phyloP scores from a whole-genome alignment of 306 rosid species.

The Comarum palustre region DNA sequence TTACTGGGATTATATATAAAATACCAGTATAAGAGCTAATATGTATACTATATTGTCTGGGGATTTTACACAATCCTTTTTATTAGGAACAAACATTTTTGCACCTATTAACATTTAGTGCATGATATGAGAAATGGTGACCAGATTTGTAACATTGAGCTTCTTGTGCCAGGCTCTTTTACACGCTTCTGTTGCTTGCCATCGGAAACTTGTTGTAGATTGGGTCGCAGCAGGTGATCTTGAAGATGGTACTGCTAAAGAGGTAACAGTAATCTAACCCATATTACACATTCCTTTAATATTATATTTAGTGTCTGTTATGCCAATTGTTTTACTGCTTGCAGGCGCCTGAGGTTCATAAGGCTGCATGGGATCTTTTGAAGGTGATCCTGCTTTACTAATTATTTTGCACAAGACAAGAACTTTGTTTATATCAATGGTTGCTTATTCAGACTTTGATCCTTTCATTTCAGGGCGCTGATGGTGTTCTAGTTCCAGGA shows the following conservation, averaged over 20 bases:
- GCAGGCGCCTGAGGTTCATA: constrained; percentile 62
- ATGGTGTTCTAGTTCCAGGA: constrained; percentile 87
- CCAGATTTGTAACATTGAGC: constrained; percentile 20
- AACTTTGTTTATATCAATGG: constrained; percentile 7
- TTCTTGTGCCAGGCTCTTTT: constrained; percentile 63
- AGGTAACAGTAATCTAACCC: constrained; percentile 43
- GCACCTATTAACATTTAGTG: not conserved
- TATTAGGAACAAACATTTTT: not conserved
- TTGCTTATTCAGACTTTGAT: constrained; percentile 6
- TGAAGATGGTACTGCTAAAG: constrained; percentile 49
- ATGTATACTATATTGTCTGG: not conserved
- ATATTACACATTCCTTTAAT: not conserved
- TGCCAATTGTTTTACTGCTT: constrained; percentile 22
- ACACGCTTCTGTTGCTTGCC: constrained; percentile 72
- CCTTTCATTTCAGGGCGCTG: constrained; percentile 55
- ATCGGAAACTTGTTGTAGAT: constrained; percentile 58
- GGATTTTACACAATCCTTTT: not conserved
- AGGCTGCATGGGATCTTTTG: constrained; percentile 74
- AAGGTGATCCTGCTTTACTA: constrained; percentile 45
- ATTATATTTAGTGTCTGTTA: constrained; percentile 13
- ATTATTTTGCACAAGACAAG: constrained; percentile 9
- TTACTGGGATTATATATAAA: not conserved
- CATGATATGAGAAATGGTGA: not conserved
- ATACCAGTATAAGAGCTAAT: not conserved
- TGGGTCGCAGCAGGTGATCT: constrained; percentile 88